Evolutionary conservation across 2,329 filamentous ascomycete species (phyloP).

Genomic region (Zymoseptoria crescenta): DNA sequence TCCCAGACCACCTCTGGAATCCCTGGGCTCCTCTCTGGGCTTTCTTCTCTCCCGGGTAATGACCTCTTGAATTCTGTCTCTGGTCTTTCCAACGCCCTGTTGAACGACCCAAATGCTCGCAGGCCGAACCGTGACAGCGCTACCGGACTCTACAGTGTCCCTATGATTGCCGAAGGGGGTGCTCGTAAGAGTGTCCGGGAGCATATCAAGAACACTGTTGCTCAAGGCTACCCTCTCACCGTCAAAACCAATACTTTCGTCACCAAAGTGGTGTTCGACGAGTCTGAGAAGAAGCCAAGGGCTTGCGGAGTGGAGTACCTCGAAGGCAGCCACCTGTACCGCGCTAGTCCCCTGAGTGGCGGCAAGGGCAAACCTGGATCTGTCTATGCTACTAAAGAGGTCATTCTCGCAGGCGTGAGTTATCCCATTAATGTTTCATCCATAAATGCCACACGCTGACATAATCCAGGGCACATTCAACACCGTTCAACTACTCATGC

Average conservation of each 20-base stretch:
- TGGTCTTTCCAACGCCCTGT: constrained; percentile 40
- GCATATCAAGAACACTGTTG: constrained; percentile 44
- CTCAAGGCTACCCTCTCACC: constrained; percentile 47
- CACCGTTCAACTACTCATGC: constrained; percentile 56
- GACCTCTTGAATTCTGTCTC: constrained; percentile 34
- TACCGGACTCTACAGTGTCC: constrained; percentile 50
- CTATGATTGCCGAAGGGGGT: constrained; percentile 42
- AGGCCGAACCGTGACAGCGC: constrained; percentile 38
- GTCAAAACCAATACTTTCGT: constrained; percentile 54
- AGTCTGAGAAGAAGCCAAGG: constrained; percentile 43
- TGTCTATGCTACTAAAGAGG: constrained; percentile 36
- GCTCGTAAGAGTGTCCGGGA: constrained; percentile 52
- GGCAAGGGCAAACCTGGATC: constrained; percentile 32
- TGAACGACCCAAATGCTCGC: constrained; percentile 36
- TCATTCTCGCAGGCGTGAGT: constrained; percentile 43
- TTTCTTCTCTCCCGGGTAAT: constrained; percentile 18
- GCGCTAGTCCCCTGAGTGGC: constrained; percentile 30
- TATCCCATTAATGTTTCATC: constrained; percentile 42
- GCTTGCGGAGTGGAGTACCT: constrained; percentile 37
- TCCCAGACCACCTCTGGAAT: background rate
- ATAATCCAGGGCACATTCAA: constrained; percentile 48
- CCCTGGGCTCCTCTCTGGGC: constrained; percentile 8
- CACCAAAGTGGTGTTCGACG: constrained; percentile 57
- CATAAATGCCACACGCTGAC: background rate
- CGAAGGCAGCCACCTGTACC: constrained; percentile 32